A percentile compares a stretch with the other conserved stretches of the same genome.
Evolutionary conservation across 805 yeast species (phyloP).

Genomic region (Candida ulmi): DNA sequence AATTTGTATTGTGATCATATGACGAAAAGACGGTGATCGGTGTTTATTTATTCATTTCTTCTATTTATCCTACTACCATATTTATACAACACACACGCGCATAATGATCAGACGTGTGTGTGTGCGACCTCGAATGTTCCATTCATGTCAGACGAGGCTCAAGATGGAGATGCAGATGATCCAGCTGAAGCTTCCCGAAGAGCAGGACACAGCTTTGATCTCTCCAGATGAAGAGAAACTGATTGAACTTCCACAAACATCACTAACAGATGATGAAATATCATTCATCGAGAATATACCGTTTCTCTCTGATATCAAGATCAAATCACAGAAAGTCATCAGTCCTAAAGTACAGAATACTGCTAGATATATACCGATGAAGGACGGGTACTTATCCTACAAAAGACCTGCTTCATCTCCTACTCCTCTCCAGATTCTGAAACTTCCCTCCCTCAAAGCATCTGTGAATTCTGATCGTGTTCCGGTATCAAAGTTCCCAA

Average conservation of each 20-base stretch:
- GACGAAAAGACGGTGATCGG: too few relatives aligned
- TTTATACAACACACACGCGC: too few relatives aligned
- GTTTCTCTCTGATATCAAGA: not conserved
- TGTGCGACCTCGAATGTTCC: too few relatives aligned
- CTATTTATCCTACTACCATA: too few relatives aligned
- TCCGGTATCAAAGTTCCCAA: conserved; percentile 15
- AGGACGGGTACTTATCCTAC: conserved; percentile 4
- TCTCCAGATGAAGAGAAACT: too few relatives aligned
- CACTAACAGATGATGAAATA: conserved; percentile 5
- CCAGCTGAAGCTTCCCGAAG: too few relatives aligned
- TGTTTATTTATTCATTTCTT: too few relatives aligned
- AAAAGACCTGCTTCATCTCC: conserved; percentile 5
- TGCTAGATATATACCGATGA: conserved; percentile 7
- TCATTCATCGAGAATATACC: not conserved
- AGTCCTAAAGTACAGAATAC: not conserved
- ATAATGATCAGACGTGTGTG: too few relatives aligned
- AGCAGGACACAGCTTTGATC: not conserved
- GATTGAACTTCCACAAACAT: not conserved
- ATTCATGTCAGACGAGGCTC: too few relatives aligned
- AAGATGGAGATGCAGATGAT: too few relatives aligned
- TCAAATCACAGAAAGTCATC: not conserved
- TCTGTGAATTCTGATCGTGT: not conserved
- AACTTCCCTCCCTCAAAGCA: not conserved
- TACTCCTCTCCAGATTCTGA: conserved; percentile 15
- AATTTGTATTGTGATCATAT: too few relatives aligned